Percentiles rank a stretch among this genome's conserved stretches.
phyloP scores from a whole-genome alignment of 768 basidiomycete genomes.

The Termitomyces sp. region DNA sequence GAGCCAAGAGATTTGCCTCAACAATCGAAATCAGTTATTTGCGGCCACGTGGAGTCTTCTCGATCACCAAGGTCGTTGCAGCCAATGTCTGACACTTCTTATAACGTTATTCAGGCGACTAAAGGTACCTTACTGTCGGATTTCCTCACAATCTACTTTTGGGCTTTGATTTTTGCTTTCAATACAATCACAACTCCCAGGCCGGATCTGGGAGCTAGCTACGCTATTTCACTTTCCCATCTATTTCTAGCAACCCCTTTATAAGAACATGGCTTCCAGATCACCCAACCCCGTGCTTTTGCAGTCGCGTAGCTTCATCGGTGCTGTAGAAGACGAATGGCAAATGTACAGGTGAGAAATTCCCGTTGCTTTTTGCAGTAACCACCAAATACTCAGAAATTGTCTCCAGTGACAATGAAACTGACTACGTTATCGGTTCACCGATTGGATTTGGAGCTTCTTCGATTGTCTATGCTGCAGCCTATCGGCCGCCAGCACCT shows the following conservation, averaged over 20 bases:
- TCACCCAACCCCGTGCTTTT: constrained; percentile 5
- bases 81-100: neutral
- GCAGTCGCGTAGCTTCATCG: constrained; percentile 46
- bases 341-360: constrained; percentile 61
- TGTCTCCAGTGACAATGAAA: constrained; percentile 48
- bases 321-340: constrained; percentile 83
- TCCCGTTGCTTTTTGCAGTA: neutral
- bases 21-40: neutral
- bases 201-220: constrained; percentile 3
- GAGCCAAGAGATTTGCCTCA: neutral
- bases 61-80: neutral
- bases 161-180: neutral
- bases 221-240: neutral
- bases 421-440: constrained; percentile 70
- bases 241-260: constrained; percentile 5
- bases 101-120: neutral
- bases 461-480: constrained; percentile 82
- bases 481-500: constrained; percentile 37
- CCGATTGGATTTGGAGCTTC: constrained; percentile 91
- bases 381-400: constrained; percentile 7
- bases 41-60: neutral
- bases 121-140: neutral
- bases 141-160: neutral
- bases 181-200: neutral
- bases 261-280: constrained; percentile 12